These are phyloP conservation scores for Pseudohyphozyma bogoriensis DNA, from an alignment of 768 basidiomycete species.

Conservation along the genomic window DNA sequence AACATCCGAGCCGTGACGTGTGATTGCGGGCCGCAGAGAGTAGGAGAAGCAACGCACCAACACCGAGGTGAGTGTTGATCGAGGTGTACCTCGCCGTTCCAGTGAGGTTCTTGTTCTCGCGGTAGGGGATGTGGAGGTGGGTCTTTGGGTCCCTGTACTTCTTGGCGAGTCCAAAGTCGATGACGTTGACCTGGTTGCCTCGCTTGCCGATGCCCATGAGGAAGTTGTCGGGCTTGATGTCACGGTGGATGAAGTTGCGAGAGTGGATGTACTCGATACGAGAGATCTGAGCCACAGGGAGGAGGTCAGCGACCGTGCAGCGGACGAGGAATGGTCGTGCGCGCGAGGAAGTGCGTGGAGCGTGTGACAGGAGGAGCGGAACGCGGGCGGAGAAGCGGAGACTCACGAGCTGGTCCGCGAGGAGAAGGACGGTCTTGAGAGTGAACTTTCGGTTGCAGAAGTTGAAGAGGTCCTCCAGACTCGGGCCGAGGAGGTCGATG, in stretches of 20 bases:
- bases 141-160: slow-evolving; percentile 99
- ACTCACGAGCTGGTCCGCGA: slow-evolving; percentile 88
- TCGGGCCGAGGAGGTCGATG: slow-evolving; percentile 82
- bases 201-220: slow-evolving; percentile 98
- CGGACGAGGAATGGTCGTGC: background rate
- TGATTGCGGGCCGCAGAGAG: background rate
- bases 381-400: background rate
- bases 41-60: slow-evolving; percentile 38
- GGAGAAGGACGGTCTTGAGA: slow-evolving; percentile 83
- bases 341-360: background rate
- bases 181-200: slow-evolving; percentile 94
- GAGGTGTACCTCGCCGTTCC: slow-evolving; percentile 98
- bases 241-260: slow-evolving; percentile 86
- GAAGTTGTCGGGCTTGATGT: slow-evolving; percentile 98
- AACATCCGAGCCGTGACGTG: background rate
- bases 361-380: background rate
- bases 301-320: background rate
- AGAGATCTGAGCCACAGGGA: slow-evolving; percentile 54
- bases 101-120: slow-evolving; percentile 99
- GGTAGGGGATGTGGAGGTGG: slow-evolving; percentile 97
- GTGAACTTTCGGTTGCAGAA: slow-evolving; percentile 73
- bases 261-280: slow-evolving; percentile 96
- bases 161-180: slow-evolving; percentile 97
- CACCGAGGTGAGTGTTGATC: slow-evolving; percentile 97
- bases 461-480: slow-evolving; percentile 44